phyloP scores from a whole-genome alignment of 2,329 filamentous ascomycete genomes.

The Cladosporium sp. region DNA sequence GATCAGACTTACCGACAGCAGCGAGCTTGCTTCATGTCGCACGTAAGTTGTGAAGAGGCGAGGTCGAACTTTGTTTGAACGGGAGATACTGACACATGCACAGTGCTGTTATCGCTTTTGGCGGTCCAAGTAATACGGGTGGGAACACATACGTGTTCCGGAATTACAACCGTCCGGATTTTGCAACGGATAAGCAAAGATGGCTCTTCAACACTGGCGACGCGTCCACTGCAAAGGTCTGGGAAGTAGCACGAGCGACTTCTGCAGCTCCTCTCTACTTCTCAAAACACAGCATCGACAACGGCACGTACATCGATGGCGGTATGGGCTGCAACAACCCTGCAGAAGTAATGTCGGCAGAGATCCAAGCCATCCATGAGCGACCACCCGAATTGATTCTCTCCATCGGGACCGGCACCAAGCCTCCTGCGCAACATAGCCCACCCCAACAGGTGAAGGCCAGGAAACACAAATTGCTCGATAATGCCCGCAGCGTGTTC shows the following conservation, averaged over 20 bases:
- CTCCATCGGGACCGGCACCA: background rate
- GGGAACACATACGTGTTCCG: background rate
- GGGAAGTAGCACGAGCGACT: conserved; percentile 21
- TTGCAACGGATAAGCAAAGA: background rate
- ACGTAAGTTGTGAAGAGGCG: background rate
- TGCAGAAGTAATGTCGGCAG: background rate
- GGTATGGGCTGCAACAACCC: conserved; percentile 3
- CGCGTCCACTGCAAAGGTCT: conserved; percentile 6
- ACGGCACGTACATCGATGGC: conserved; percentile 13
- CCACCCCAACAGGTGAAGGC: background rate
- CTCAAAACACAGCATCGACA: background rate
- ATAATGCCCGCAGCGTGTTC: background rate
- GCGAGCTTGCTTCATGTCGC: background rate
- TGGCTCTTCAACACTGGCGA: background rate
- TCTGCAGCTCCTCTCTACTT: conserved; percentile 21
- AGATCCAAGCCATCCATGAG: background rate
- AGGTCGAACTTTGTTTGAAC: background rate
- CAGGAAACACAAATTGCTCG: background rate
- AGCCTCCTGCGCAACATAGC: background rate
- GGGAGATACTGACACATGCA: background rate
- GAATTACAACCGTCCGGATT: background rate
- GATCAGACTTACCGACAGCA: background rate
- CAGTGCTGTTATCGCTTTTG: background rate
- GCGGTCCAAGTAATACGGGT: background rate
- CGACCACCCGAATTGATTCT: background rate